Conservation (phyloP, 2,329 filamentous ascomycete genomes). For the Malbranchea cinnamomea region DNA sequence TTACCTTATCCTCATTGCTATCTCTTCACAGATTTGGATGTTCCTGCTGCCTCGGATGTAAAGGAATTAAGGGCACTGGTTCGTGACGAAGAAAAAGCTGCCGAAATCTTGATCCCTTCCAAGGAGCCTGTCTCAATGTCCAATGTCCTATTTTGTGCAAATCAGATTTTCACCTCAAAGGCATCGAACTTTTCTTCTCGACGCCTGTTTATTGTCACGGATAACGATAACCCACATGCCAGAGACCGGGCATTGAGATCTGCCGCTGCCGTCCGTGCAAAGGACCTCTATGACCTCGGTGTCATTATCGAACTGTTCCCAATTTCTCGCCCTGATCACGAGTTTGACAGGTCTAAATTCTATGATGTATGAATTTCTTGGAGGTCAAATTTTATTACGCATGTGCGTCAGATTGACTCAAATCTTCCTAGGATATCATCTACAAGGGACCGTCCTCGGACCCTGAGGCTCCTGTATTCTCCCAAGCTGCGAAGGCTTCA, state of each 20-base stretch:
- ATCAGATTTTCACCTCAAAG: conserved; percentile 90
- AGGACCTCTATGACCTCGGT: conserved; percentile 87
- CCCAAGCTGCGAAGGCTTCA: conserved; percentile 38
- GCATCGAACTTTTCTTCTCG: conserved; percentile 88
- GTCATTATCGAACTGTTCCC: conserved; percentile 89
- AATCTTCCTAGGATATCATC: conserved; percentile 57
- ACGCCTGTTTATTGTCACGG: conserved; percentile 87
- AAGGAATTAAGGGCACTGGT: conserved; percentile 61
- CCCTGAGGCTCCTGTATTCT: conserved; percentile 48
- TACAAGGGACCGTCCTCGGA: conserved; percentile 59
- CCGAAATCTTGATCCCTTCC: conserved; percentile 54
- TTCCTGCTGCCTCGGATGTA: conserved; percentile 77
- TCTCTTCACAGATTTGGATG: conserved; percentile 70
- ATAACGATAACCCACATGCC: conserved; percentile 74
- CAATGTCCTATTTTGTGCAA: conserved; percentile 84
- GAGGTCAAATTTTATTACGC: not conserved
- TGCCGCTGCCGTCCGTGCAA: conserved; percentile 70
- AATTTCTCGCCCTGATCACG: conserved; percentile 54
- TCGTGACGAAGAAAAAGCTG: conserved; percentile 59
- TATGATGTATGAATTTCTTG: conserved; percentile 55
- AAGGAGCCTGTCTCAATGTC: conserved; percentile 62
- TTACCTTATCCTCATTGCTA: conserved; percentile 82
- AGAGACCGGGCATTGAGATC: conserved; percentile 58
- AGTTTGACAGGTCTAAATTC: conserved; percentile 73
- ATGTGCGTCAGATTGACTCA: conserved; percentile 10